Conservation (phyloP, 2,329 filamentous ascomycete genomes). For the Lasiodiplodia theobromae region DNA sequence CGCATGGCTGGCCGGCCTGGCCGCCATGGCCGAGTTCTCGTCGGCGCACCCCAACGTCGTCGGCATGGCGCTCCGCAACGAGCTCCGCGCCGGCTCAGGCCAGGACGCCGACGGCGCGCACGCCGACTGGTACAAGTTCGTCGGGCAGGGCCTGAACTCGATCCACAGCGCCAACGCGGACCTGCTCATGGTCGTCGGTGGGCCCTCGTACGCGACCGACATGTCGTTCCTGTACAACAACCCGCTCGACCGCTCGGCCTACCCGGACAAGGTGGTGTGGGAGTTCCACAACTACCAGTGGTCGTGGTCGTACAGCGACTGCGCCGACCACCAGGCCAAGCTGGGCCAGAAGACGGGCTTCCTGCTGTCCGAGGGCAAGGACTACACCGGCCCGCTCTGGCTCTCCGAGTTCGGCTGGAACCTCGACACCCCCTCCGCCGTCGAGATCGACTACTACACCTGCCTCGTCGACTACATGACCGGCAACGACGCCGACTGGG, state of each 20-base stretch:
- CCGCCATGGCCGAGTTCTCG: slow-evolving; percentile 61
- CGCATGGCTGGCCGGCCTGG: slow-evolving; percentile 62
- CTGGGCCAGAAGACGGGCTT: slow-evolving; percentile 61
- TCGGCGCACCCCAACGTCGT: slow-evolving; percentile 58
- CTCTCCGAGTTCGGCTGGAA: slow-evolving; percentile 65
- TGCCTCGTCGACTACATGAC: slow-evolving; percentile 63
- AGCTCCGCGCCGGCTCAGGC: slow-evolving; percentile 54
- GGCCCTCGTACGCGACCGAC: slow-evolving; percentile 62
- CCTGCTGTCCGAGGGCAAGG: slow-evolving; percentile 56
- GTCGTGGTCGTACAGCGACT: slow-evolving; percentile 52
- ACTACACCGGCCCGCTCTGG: slow-evolving; percentile 62
- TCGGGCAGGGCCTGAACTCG: slow-evolving; percentile 55
- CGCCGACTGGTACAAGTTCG: slow-evolving; percentile 60
- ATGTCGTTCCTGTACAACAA: slow-evolving; percentile 53
- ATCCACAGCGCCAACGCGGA: slow-evolving; percentile 63
- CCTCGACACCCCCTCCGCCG: slow-evolving; percentile 51
- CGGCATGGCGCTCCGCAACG: slow-evolving; percentile 65
- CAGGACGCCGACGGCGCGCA: slow-evolving; percentile 54
- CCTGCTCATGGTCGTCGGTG: slow-evolving; percentile 62
- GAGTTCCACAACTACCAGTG: slow-evolving; percentile 67
- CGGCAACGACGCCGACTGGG: slow-evolving; percentile 66
- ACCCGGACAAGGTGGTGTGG: slow-evolving; percentile 64
- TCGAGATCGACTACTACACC: slow-evolving; percentile 57
- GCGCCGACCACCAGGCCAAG: slow-evolving; percentile 51
- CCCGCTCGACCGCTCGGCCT: slow-evolving; percentile 55